phyloP scores from a whole-genome alignment of 345 rosid species.

The Carallia pectinifolia region DNA sequence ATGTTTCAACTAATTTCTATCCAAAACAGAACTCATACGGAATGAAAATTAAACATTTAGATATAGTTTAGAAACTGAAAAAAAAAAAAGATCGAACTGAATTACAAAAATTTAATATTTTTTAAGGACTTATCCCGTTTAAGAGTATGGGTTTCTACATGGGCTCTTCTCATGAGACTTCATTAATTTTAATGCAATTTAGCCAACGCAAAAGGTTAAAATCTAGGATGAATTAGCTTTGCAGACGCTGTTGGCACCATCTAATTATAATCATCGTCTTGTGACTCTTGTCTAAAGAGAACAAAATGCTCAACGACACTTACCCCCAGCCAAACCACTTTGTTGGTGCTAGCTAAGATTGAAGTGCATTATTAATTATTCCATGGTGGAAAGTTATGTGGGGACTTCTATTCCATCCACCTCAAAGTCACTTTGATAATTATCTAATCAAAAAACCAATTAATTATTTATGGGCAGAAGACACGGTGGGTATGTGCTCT shows the following conservation, averaged over 20 bases:
- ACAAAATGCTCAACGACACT: constrained; percentile 29
- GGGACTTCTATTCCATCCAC: constrained; percentile 49
- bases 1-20: no score
- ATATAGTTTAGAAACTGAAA: no score
- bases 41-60: no score
- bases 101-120: no score
- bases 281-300: constrained; percentile 18
- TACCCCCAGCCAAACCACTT: constrained; percentile 32
- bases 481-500: constrained; percentile 8
- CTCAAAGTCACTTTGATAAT: constrained; percentile 32
- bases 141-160: neutral
- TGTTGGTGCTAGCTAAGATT: constrained; percentile 29
- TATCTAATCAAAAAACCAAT: constrained; percentile 10
- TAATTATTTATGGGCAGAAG: neutral
- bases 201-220: constrained; percentile 36
- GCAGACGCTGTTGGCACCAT: constrained; percentile 37
- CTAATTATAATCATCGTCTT: constrained; percentile 17
- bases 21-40: no score
- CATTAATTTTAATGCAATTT: constrained; percentile 10
- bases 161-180: constrained; percentile 3
- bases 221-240: constrained; percentile 30
- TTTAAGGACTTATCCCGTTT: no score
- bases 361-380: constrained; percentile 42
- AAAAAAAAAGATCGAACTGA: no score
- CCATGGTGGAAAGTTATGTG: constrained; percentile 39